These are phyloP conservation scores for Acorus calamus DNA, from an alignment of 106 monocot genomes.

Conservation along the genomic window DNA sequence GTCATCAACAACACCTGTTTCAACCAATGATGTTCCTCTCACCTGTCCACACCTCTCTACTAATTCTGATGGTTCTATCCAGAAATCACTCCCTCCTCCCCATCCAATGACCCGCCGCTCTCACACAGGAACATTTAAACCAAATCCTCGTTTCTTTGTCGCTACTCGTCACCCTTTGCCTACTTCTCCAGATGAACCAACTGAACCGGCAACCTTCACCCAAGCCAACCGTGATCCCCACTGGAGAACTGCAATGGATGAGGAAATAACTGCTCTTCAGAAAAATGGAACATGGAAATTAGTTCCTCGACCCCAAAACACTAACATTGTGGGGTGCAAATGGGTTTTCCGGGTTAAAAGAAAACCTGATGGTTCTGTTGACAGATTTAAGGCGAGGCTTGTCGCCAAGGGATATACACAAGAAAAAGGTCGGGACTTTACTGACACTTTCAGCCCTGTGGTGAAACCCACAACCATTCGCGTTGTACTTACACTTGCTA, in stretches of 20 bases:
- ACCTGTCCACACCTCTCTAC: no score
- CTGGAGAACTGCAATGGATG: background rate
- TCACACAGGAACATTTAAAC: no score
- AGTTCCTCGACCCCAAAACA: background rate
- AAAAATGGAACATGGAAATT: constrained; percentile 4
- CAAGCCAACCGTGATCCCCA: no score
- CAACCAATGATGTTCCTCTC: no score
- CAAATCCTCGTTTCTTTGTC: no score
- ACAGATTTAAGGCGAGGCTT: background rate
- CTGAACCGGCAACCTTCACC: no score
- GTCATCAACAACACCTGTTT: no score
- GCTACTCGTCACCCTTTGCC: no score
- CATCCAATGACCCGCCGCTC: no score
- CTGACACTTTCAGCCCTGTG: constrained; percentile 2
- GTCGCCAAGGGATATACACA: constrained; percentile 11
- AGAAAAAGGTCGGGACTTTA: constrained; percentile 1
- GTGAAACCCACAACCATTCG: constrained; percentile 1
- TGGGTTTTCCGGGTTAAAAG: constrained; percentile 4
- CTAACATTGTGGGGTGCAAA: constrained; percentile 7
- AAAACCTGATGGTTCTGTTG: constrained; percentile 1
- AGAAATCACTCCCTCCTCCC: no score
- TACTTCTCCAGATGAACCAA: no score
- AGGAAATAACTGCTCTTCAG: background rate
- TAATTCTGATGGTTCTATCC: no score
- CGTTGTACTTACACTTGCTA: background rate